Percentiles rank a stretch among this genome's conserved stretches.
Evolutionary conservation across 768 basidiomycete species (phyloP).

Genomic region (Neoboletus magnificus): DNA sequence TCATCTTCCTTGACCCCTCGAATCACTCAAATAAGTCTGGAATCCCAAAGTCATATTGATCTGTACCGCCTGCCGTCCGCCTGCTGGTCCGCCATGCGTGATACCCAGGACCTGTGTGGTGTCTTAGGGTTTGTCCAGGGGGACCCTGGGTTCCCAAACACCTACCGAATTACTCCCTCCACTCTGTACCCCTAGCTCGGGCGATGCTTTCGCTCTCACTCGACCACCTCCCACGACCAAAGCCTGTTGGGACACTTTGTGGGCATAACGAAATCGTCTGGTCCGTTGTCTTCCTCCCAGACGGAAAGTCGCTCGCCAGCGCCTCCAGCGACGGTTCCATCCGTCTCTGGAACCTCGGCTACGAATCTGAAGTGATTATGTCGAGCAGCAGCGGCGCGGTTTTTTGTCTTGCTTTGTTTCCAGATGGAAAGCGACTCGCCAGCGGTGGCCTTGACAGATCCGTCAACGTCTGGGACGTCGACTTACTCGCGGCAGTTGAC

Average conservation of each 20-base stretch:
- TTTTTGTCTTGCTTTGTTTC: slow-evolving; percentile 26
- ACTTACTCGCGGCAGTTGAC: slow-evolving; percentile 13
- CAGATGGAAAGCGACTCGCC: slow-evolving; percentile 25
- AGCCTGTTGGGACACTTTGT: slow-evolving; percentile 19
- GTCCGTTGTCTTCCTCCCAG: slow-evolving; percentile 28
- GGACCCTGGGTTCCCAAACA: slow-evolving; percentile 24
- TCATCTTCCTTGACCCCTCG: slow-evolving; percentile 16
- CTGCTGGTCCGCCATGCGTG: slow-evolving; percentile 32
- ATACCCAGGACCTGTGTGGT: slow-evolving; percentile 27
- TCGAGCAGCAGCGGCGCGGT: slow-evolving; percentile 20
- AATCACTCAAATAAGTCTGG: slow-evolving; percentile 30
- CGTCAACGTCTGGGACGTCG: slow-evolving; percentile 31
- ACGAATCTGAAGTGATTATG: slow-evolving; percentile 23
- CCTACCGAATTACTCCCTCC: slow-evolving; percentile 21
- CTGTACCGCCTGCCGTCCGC: slow-evolving; percentile 31
- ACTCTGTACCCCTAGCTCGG: slow-evolving; percentile 24
- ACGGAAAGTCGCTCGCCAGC: slow-evolving; percentile 23
- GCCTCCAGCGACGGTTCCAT: slow-evolving; percentile 31
- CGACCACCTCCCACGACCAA: slow-evolving; percentile 26
- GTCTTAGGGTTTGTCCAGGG: slow-evolving; percentile 30
- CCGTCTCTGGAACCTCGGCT: slow-evolving; percentile 29
- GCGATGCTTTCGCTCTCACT: slow-evolving; percentile 32
- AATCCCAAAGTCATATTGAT: slow-evolving; percentile 33
- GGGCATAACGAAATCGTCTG: slow-evolving; percentile 30
- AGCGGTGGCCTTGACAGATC: slow-evolving; percentile 32